phyloP scores from a whole-genome alignment of 2,329 filamentous ascomycete genomes.

The Paecilomyces dactylethromorphus region DNA sequence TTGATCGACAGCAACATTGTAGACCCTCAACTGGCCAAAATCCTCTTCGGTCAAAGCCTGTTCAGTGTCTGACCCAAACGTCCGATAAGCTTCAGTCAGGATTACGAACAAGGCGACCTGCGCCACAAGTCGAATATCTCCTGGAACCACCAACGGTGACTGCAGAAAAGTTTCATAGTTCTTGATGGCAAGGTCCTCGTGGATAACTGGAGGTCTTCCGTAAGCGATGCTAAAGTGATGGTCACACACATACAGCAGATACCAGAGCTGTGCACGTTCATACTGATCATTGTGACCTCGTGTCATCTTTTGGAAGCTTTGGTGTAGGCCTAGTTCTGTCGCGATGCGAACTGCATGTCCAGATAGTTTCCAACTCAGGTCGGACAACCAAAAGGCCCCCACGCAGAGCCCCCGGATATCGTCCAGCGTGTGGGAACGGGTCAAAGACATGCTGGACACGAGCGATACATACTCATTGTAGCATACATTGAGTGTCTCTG shows the following conservation, averaged over 20 bases:
- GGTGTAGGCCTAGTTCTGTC: conserved; percentile 52
- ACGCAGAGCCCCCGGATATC: conserved; percentile 55
- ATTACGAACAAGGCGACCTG: conserved; percentile 55
- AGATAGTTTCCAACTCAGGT: conserved; percentile 57
- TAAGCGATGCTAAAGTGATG: conserved; percentile 60
- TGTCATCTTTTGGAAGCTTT: conserved; percentile 46
- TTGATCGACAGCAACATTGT: conserved; percentile 45
- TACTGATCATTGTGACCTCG: conserved; percentile 44
- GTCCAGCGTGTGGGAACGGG: conserved; percentile 51
- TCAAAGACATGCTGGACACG: conserved; percentile 52
- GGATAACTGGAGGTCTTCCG: conserved; percentile 52
- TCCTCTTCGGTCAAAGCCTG: conserved; percentile 47
- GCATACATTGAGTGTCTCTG: conserved; percentile 47
- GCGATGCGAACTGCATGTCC: conserved; percentile 54
- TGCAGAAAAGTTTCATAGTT: conserved; percentile 53
- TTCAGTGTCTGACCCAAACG: conserved; percentile 52
- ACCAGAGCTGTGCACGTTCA: conserved; percentile 55
- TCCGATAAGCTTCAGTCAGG: conserved; percentile 50
- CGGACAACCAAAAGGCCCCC: conserved; percentile 57
- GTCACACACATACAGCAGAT: conserved; percentile 58
- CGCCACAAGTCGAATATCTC: conserved; percentile 52
- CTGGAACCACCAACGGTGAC: conserved; percentile 44
- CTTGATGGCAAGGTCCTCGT: conserved; percentile 52
- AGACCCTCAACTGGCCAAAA: conserved; percentile 42
- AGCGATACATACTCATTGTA: conserved; percentile 53